A percentile compares a stretch with the other conserved stretches of the same genome.
phyloP scores from a whole-genome alignment of 2,329 filamentous ascomycete genomes.

The Beauveria medogensis region DNA sequence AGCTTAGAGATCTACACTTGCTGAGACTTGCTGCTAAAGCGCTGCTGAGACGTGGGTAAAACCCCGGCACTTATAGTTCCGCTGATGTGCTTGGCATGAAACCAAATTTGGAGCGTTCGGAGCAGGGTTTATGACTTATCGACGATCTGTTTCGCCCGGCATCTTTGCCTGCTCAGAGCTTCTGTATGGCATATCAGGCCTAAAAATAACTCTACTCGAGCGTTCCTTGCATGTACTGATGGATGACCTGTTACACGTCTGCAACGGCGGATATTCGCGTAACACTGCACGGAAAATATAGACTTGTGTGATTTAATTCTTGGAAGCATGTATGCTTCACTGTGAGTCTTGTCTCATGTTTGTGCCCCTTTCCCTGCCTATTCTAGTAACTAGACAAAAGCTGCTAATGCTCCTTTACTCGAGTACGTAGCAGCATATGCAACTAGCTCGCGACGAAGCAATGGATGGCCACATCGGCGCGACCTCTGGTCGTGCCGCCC shows the following conservation, averaged over 20 bases:
- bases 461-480: background rate
- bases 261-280: background rate
- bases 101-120: background rate
- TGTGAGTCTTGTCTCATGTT: background rate
- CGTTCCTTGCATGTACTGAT: background rate
- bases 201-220: background rate
- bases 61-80: background rate
- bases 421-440: background rate
- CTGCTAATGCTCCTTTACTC: background rate
- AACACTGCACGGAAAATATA: background rate
- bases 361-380: background rate
- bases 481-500: background rate
- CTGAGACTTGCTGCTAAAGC: too few species aligned
- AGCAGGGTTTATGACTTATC: background rate
- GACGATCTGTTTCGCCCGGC: background rate
- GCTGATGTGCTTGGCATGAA: too few species aligned
- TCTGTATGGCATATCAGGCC: background rate
- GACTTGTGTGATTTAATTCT: background rate
- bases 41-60: background rate
- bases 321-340: background rate
- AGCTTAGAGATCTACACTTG: too few species aligned
- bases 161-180: background rate
- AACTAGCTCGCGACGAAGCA: background rate
- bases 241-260: background rate
- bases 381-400: background rate